Evolutionary conservation across 495 filamentous ascomycete genomes (phyloP).

Genomic region (Mytilinidion resinicola): DNA sequence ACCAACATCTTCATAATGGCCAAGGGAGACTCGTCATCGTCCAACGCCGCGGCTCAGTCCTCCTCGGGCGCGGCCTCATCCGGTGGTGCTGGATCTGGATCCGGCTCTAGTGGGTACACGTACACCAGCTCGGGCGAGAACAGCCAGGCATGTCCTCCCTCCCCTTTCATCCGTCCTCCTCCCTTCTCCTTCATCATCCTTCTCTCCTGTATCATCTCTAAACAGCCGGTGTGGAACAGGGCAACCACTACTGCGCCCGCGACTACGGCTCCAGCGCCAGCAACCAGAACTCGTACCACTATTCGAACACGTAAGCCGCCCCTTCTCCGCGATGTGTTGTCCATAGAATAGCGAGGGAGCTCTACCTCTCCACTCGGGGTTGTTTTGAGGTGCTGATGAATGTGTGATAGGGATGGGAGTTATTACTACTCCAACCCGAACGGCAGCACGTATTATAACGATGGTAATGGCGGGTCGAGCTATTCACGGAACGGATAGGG

Average conservation of each 20-base stretch:
- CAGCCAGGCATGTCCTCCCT: conserved; percentile 12
- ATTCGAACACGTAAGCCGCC: conserved; percentile 44
- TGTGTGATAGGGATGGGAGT: conserved; percentile 41
- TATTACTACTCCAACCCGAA: conserved; percentile 58
- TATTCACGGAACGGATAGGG: neutral
- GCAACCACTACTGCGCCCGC: conserved; percentile 50
- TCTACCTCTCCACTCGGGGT: neutral
- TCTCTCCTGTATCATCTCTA: no score
- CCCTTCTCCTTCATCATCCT: neutral
- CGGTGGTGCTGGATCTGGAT: neutral
- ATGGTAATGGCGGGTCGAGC: conserved; percentile 1
- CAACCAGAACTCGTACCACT: conserved; percentile 51
- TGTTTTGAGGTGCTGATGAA: neutral
- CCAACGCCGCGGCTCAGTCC: neutral
- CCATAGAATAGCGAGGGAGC: no score
- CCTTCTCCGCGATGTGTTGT: neutral
- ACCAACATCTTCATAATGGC: conserved; percentile 2
- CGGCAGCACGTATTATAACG: conserved; percentile 28
- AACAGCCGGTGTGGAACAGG: no score
- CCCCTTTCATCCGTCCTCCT: no score
- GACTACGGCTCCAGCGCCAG: conserved; percentile 44
- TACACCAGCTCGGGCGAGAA: conserved; percentile 19
- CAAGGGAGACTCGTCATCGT: conserved; percentile 3
- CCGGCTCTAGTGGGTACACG: conserved; percentile 11
- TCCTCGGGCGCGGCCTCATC: neutral